Evolutionary conservation across 441 rosid genomes (phyloP).

Genomic region (Arabidopsis lyrata): DNA sequence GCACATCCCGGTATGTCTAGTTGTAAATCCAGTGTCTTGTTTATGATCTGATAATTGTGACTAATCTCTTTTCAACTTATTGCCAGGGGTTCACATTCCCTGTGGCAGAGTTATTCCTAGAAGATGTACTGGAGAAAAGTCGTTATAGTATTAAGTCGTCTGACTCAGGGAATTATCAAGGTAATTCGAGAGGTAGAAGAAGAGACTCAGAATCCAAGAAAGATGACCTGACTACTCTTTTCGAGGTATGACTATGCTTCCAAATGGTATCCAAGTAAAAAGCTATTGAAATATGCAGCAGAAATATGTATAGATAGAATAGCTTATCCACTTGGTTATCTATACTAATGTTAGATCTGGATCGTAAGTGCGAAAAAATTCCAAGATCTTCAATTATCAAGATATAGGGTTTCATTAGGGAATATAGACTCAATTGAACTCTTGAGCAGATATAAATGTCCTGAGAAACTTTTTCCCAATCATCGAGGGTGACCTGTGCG

Average conservation of each 20-base stretch:
- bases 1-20: constrained; percentile 73
- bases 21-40: constrained; percentile 22
- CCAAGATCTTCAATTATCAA: not conserved
- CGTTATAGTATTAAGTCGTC: constrained; percentile 64
- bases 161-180: constrained; percentile 67
- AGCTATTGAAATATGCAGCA: not conserved
- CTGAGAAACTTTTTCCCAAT: not conserved
- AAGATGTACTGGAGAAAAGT: constrained; percentile 87
- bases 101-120: constrained; percentile 82
- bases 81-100: constrained; percentile 90
- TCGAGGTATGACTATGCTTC: constrained; percentile 64
- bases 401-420: not conserved
- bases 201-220: constrained; percentile 78
- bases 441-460: not conserved
- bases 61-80: constrained; percentile 14
- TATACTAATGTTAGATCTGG: no score
- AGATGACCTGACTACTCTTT: constrained; percentile 70
- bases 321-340: no score
- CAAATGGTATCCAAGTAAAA: not conserved
- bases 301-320: no score
- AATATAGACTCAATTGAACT: not conserved
- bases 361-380: no score
- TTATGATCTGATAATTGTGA: constrained; percentile 18
- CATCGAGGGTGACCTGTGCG: not conserved
- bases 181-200: constrained; percentile 75